phyloP scores from a whole-genome alignment of 1,284 basidiomycete species.

The Boletus hoseneyae region DNA sequence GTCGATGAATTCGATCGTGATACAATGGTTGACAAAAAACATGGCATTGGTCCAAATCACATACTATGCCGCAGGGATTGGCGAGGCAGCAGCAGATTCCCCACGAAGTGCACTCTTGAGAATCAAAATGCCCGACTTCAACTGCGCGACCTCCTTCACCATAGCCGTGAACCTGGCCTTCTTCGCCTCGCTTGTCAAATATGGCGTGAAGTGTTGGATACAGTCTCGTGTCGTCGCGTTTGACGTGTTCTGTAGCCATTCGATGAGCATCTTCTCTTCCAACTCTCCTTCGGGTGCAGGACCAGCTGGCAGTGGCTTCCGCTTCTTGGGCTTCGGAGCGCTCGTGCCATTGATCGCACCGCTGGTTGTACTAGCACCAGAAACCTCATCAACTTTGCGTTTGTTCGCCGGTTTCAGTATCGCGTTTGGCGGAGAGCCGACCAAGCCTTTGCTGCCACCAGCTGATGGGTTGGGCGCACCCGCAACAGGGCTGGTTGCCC shows the following conservation, averaged over 20 bases:
- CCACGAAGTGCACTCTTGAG: slow-evolving; percentile 45
- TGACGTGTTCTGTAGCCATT: slow-evolving; percentile 64
- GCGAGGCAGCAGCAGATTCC: slow-evolving; percentile 28
- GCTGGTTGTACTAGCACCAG: slow-evolving; percentile 28
- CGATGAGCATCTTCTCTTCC: slow-evolving; percentile 61
- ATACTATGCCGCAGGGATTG: slow-evolving; percentile 25
- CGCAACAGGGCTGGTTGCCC: slow-evolving; percentile 39
- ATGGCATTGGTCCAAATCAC: slow-evolving; percentile 15
- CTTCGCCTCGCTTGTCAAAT: slow-evolving; percentile 62
- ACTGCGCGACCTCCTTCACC: slow-evolving; percentile 69
- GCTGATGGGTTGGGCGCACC: slow-evolving; percentile 44
- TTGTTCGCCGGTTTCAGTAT: slow-evolving; percentile 43
- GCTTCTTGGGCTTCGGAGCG: slow-evolving; percentile 61
- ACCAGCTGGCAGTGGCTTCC: slow-evolving; percentile 46
- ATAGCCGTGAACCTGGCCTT: slow-evolving; percentile 71
- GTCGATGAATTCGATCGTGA: slow-evolving; percentile 16
- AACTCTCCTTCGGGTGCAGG: slow-evolving; percentile 51
- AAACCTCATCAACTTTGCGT: slow-evolving; percentile 62
- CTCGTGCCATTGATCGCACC: slow-evolving; percentile 33
- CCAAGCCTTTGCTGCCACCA: slow-evolving; percentile 27
- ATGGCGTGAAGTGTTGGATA: slow-evolving; percentile 73
- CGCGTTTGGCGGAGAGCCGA: slow-evolving; percentile 31
- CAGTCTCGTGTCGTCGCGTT: slow-evolving; percentile 69
- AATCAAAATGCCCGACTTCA: slow-evolving; percentile 64
- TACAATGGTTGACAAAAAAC: slow-evolving; percentile 22